Evolutionary conservation across 192 early-diverging fungal genomes (phyloP).

Genomic region (Rhizophagus sp.): DNA sequence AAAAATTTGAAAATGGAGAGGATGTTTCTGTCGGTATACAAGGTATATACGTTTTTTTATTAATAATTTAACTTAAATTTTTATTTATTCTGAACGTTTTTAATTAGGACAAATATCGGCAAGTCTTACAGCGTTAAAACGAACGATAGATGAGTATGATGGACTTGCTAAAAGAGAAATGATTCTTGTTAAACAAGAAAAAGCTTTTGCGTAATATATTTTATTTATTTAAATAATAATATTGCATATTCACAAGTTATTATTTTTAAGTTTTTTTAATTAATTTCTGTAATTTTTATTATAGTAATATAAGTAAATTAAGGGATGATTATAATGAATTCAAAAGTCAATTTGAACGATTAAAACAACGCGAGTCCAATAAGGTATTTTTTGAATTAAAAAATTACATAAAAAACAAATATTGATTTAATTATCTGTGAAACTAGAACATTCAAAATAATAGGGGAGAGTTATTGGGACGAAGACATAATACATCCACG

Average conservation of each 20-base stretch:
- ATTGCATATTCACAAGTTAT: neutral
- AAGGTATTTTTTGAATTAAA: neutral
- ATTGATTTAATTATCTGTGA: neutral
- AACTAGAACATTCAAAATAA: conserved; percentile 40
- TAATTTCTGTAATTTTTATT: neutral
- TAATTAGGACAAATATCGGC: conserved; percentile 56
- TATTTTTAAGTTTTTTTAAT: neutral
- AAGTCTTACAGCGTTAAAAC: conserved; percentile 48
- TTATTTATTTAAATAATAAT: neutral
- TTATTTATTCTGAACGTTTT: neutral
- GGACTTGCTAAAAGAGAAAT: conserved; percentile 56
- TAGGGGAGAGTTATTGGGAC: conserved; percentile 47
- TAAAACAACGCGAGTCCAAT: conserved; percentile 51
- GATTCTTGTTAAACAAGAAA: conserved; percentile 55
- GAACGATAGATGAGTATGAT: conserved; percentile 62
- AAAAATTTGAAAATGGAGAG: conserved; percentile 55
- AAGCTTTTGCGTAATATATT: conserved; percentile 49
- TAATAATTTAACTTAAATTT: no score
- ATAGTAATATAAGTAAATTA: conserved; percentile 56
- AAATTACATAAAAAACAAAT: neutral
- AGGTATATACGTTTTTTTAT: conserved; percentile 40
- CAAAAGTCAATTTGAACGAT: conserved; percentile 45
- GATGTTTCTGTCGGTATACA: conserved; percentile 59
- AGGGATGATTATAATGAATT: conserved; percentile 50
- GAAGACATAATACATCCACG: conserved; percentile 40